These are phyloP conservation scores for Cladosporium sp. DNA, from an alignment of 2,329 filamentous ascomycete species.

Conservation along the genomic window DNA sequence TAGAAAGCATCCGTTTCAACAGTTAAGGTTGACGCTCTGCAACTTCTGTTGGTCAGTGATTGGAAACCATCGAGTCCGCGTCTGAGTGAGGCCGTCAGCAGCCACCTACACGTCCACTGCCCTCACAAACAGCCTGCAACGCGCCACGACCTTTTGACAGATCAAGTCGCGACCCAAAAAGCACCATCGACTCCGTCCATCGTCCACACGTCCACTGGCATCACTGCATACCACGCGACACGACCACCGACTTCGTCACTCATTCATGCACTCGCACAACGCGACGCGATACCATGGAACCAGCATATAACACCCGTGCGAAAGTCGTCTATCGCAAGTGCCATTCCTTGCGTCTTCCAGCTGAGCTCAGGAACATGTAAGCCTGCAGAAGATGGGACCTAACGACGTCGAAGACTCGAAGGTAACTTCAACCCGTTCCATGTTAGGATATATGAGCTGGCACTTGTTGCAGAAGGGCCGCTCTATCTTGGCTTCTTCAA, in stretches of 20 bases:
- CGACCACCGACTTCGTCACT: not conserved
- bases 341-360: not conserved
- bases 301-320: not conserved
- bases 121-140: not conserved
- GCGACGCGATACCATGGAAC: not conserved
- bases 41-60: not conserved
- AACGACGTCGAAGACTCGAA: not conserved
- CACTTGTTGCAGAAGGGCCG: not conserved
- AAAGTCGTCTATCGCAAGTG: not conserved
- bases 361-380: not conserved
- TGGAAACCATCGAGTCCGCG: not conserved
- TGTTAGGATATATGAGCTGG: not conserved
- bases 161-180: not conserved
- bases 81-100: not conserved
- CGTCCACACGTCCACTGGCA: not conserved
- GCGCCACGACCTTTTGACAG: not conserved
- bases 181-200: not conserved
- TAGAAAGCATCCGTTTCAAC: not conserved
- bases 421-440: not conserved
- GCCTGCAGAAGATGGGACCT: not conserved
- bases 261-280: not conserved
- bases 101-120: not conserved
- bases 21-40: not conserved
- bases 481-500: not conserved
- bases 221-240: not conserved